A percentile compares a stretch with the other conserved stretches of the same genome.
Evolutionary conservation across 345 rosid species (phyloP).

Genomic region (Populus davidiana): DNA sequence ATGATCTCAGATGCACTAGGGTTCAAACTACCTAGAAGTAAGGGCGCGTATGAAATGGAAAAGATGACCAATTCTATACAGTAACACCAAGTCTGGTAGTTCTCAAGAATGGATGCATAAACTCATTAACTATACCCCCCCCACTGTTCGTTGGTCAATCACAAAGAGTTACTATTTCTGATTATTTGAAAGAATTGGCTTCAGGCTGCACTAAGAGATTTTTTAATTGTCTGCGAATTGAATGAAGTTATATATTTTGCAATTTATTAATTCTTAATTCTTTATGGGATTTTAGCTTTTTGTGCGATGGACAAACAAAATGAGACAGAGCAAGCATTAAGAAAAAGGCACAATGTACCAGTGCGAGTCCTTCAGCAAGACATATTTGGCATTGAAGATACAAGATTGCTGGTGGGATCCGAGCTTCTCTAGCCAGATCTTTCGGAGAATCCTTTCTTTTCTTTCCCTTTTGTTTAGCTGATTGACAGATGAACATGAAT

Average conservation of each 20-base stretch:
- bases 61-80: neutral
- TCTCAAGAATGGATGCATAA: neutral
- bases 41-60: neutral
- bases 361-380: slow-evolving; percentile 87
- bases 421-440: slow-evolving; percentile 56
- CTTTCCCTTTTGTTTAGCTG: slow-evolving; percentile 83
- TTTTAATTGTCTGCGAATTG: neutral
- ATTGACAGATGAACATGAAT: slow-evolving; percentile 20
- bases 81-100: neutral
- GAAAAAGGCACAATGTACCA: slow-evolving; percentile 42
- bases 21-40: neutral
- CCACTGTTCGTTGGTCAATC: no score
- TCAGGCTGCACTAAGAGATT: no score
- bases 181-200: neutral
- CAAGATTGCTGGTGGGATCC: slow-evolving; percentile 61
- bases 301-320: neutral
- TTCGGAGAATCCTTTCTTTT: slow-evolving; percentile 66
- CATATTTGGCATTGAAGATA: slow-evolving; percentile 79
- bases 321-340: neutral
- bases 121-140: neutral
- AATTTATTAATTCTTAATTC: no score
- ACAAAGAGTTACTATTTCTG: neutral
- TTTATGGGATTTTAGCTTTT: neutral
- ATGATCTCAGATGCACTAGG: slow-evolving; percentile 1
- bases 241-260: neutral